Conservation (phyloP, 441 rosid genomes). For the Gossypium davidsonii region DNA sequence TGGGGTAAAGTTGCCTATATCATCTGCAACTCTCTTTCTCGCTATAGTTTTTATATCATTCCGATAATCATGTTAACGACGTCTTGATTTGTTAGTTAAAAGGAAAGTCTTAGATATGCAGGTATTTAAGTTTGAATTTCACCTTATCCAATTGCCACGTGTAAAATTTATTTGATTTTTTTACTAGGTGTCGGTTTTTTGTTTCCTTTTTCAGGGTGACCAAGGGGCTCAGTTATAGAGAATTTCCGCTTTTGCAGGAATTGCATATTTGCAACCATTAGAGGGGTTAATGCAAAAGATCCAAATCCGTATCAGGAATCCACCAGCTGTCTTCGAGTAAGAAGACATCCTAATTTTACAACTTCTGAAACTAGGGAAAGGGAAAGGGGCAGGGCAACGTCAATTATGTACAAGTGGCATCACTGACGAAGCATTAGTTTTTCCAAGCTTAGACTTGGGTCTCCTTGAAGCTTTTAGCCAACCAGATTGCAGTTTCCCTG, state of each 20-base stretch:
- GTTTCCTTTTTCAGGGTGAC: not conserved
- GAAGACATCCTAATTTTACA: conserved; percentile 11
- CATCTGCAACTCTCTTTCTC: no score
- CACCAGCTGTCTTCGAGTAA: conserved; percentile 12
- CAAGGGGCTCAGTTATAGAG: not conserved
- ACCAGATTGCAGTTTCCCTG: conserved; percentile 69
- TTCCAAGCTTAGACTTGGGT: conserved; percentile 31
- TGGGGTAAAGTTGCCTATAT: no score
- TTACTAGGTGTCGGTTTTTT: not conserved
- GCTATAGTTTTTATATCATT: no score
- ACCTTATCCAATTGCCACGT: no score
- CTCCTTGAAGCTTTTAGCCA: conserved; percentile 72
- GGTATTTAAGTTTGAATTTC: no score
- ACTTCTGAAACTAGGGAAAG: not conserved
- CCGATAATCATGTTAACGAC: no score
- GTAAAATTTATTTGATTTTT: no score
- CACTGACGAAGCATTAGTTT: not conserved
- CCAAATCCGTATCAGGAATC: not conserved
- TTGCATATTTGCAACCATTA: not conserved
- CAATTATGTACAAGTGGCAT: conserved; percentile 13
- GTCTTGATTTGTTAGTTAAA: no score
- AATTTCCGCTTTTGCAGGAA: not conserved
- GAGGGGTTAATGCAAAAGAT: conserved; percentile 3
- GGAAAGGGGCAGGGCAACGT: not conserved
- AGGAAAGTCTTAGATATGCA: no score